Evolutionary conservation across 1,284 basidiomycete species (phyloP).

Genomic region (Cryptococcus sp.): DNA sequence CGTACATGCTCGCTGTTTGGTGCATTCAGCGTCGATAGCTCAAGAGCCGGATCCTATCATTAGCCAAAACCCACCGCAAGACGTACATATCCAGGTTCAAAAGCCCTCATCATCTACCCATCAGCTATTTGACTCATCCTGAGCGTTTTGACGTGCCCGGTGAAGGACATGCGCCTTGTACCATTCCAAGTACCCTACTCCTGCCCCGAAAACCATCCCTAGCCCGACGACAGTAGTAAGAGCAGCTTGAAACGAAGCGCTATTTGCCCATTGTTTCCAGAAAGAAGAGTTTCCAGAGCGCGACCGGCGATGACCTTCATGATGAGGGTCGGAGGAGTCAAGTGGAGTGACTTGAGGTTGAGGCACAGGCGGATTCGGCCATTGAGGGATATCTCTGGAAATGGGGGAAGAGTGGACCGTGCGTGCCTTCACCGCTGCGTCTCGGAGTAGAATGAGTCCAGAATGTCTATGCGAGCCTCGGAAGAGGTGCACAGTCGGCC

Average conservation of each 20-base stretch:
- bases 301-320: neutral
- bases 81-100: conserved; percentile 41
- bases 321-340: conserved; percentile 2
- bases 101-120: conserved; percentile 42
- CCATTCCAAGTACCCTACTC: conserved; percentile 66
- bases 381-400: conserved; percentile 7
- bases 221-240: conserved; percentile 45
- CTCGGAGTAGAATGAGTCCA: no score
- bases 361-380: conserved; percentile 16
- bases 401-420: neutral
- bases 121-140: conserved; percentile 2
- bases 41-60: conserved; percentile 68
- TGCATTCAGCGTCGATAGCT: conserved; percentile 55
- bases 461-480: no score
- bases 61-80: neutral
- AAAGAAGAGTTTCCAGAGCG: conserved; percentile 13
- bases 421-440: no score
- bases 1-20: conserved; percentile 58
- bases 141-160: conserved; percentile 55
- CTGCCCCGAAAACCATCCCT: conserved; percentile 46
- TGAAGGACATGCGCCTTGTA: conserved; percentile 75
- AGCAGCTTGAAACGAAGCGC: conserved; percentile 43
- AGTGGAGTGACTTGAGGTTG: conserved; percentile 14
- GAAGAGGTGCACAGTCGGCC: no score
- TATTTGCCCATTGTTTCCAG: conserved; percentile 34